Base-by-base conservation (phyloP, 768 basidiomycete genomes). In the Epithele typhae region DNA sequence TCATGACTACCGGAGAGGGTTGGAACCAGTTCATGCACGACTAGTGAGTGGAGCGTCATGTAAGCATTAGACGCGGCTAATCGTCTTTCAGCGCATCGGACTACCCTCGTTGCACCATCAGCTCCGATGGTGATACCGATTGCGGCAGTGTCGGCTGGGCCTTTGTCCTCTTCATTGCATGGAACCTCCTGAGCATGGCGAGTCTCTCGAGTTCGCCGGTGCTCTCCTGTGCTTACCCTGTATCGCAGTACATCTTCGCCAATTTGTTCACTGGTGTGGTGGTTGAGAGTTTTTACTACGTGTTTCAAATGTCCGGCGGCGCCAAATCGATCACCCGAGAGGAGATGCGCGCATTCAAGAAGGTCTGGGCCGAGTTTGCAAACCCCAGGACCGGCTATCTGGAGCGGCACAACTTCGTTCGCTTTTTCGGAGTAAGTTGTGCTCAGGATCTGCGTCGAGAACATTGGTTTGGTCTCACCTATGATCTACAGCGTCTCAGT, bases 21-120 rank as follows among this genome's bases (percentile, higher is more conserved):
- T 98, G 95, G 95, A 97, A 97, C 62, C 82, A 85, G 56, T 96
- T 85, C 63, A 97, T 97, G 95, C 94, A 97, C 61, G 90, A 97
- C 67, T 95, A 82, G 90, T 93, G 62, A 59, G 85, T 67, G 8
- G 6, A 36, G 6, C 9, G 35, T 17, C 27, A 7, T 7, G 27
- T 30, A 7, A 30, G 27, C 14, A 30, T n/a, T n/a, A n/a, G n/a
- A n/a, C n/a, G 30, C 15, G 30, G 30, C 9, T 32, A 9, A 32
- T 9, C 35, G 41, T 17, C 15, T 24, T 17, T 24, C 19, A 95
- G 92, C 60, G 74, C 88, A 12, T 53, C 87, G 22, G 72, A 74
- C 0, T 87, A 87, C 57, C 93, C 93, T 21, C 79, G 83, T 12
- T 96, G 94, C 64, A 92, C 88, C 1, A 77, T 81, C 46, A 65